A percentile compares a stretch with the other conserved stretches of the same genome.
Conservation (phyloP, 2,329 filamentous ascomycete genomes). For the Arthrobotrys conoides region DNA sequence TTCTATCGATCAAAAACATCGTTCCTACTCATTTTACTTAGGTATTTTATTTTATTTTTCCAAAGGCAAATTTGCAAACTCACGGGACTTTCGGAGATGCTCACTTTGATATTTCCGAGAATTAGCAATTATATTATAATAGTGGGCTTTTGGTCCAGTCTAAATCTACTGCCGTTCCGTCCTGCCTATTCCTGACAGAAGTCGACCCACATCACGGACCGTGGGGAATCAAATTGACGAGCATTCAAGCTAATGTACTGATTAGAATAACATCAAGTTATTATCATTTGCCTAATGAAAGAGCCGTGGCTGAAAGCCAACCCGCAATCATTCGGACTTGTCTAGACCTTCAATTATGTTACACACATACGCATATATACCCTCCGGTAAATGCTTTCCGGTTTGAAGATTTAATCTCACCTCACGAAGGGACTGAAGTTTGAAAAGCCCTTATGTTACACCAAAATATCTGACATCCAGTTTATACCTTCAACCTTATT, state of each 20-base stretch:
- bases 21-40: background rate
- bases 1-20: background rate
- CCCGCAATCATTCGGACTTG: conserved; percentile 18
- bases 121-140: conserved; percentile 22
- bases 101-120: conserved; percentile 8
- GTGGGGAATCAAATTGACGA: conserved; percentile 18
- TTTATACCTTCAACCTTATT: conserved; percentile 51
- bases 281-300: conserved; percentile 16
- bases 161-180: conserved; percentile 19
- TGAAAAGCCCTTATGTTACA: conserved; percentile 39
- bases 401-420: conserved; percentile 17
- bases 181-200: conserved; percentile 30
- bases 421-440: background rate
- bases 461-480: conserved; percentile 40
- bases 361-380: conserved; percentile 24
- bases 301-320: conserved; percentile 13
- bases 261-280: conserved; percentile 4
- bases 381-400: conserved; percentile 11
- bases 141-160: background rate
- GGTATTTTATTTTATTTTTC: background rate
- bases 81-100: background rate
- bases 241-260: conserved; percentile 1
- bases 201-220: conserved; percentile 16
- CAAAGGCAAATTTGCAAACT: background rate
- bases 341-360: conserved; percentile 30